Base-by-base conservation (phyloP, 495 filamentous ascomycete genomes). In the Penicillium silybi region DNA sequence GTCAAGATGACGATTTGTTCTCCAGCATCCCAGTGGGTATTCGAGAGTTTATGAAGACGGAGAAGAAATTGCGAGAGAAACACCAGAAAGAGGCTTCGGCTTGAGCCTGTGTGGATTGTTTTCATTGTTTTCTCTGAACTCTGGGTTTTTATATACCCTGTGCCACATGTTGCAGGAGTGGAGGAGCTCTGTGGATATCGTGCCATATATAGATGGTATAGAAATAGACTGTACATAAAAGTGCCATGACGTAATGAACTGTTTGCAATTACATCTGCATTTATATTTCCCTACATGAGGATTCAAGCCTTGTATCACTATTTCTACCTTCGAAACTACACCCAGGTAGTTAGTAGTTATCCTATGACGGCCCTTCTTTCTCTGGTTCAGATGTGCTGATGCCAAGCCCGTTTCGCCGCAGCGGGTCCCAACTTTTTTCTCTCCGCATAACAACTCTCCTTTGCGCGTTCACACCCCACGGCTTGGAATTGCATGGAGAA, bases 21-120 rank as follows among this genome's bases (percentile, higher is more conserved):
- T 82, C 81, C 48, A 84, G 82, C 56, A 83, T 98, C 38, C 92
- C 95, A 0, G 88, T 98, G 18, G 95, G 93, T 6, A 96, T 98
- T 54, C 79, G 87, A 49, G 93, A 95, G 66, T 98, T 98, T 69
- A 97, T 98, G 92, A 88, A 86, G 75, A 90, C 85, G 43, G 93
- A 98, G 76, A 98, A 97, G 80, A 85, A 72, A 68, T 70, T 98
- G 53, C 90, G 90, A 67, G 78, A 87, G 70, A 89, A 81, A 69
- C 85, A 89, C 62, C 62, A 66, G 32, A 41, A 72, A 46, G 65
- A 73, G 44, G 55, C 52, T 22, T 27, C 42, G 17, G 34, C 50
- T 11, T 71, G 59, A 67, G 17, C 18, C 32, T 2, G 6, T 41
- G 22, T 18, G 29, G 29, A 25, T 16, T 27, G 18, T 50, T 41